A percentile compares a stretch with the other conserved stretches of the same genome.
Evolutionary conservation across 768 basidiomycete species (phyloP).

Genomic region (Phaffia australis): DNA sequence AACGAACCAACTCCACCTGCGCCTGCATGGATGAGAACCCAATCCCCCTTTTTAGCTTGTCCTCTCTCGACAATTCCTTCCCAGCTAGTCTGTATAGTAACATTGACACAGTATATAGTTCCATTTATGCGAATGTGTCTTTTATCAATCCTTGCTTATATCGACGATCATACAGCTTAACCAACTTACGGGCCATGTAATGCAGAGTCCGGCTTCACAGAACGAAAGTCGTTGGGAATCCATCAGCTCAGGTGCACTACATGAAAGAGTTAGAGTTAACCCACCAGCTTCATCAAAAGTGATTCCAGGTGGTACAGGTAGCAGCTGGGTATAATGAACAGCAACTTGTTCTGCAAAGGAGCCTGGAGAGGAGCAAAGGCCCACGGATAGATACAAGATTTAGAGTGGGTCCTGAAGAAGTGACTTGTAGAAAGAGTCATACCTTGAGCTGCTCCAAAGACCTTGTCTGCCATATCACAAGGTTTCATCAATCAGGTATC

Average conservation of each 20-base stretch:
- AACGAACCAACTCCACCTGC: slow-evolving; percentile 75
- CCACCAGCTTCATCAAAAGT: slow-evolving; percentile 70
- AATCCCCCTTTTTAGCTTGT: slow-evolving; percentile 69
- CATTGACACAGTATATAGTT: no score
- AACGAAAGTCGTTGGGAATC: background rate
- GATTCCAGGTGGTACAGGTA: slow-evolving; percentile 63
- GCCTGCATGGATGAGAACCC: slow-evolving; percentile 86
- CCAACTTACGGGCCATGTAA: slow-evolving; percentile 12
- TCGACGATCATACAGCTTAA: no score
- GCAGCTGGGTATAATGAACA: slow-evolving; percentile 45
- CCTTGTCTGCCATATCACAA: slow-evolving; percentile 46
- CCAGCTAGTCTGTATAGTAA: slow-evolving; percentile 63
- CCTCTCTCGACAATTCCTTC: slow-evolving; percentile 82
- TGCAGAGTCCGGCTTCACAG: background rate
- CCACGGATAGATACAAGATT: background rate
- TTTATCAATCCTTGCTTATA: no score
- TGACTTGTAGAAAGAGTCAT: background rate
- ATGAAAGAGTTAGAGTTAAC: background rate
- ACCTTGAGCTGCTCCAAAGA: slow-evolving; percentile 75
- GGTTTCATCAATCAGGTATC: no score
- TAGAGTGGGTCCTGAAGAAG: slow-evolving; percentile 1
- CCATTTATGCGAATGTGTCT: no score
- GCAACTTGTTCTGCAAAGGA: slow-evolving; percentile 43
- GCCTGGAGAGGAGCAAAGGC: background rate
- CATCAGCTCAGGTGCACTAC: background rate